Evolutionary conservation across 768 basidiomycete genomes (phyloP).

Genomic region (Pleurotus tuoliensis): DNA sequence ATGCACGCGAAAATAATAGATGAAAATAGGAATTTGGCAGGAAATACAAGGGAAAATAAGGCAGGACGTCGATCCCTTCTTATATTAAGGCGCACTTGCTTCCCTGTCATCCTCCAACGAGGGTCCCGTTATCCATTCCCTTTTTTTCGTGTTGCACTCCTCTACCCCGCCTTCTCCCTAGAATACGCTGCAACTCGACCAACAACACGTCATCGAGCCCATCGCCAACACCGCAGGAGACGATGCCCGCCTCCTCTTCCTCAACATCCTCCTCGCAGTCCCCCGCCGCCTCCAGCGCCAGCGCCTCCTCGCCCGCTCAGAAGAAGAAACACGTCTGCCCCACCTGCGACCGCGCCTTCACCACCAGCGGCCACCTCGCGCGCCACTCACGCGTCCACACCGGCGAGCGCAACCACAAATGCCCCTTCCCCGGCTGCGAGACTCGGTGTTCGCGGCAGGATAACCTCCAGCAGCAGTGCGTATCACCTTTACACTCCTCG

Average conservation of each 20-base stretch:
- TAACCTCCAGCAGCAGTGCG: conserved; percentile 68
- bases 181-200: background rate
- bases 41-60: no score
- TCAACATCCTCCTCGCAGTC: conserved; percentile 23
- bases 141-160: no score
- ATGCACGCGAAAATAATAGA: background rate
- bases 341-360: conserved; percentile 76
- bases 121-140: no score
- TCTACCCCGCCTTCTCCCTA: background rate
- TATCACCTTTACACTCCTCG: conserved; percentile 10
- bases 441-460: conserved; percentile 89
- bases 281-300: conserved; percentile 22
- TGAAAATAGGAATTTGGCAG: background rate
- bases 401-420: conserved; percentile 88
- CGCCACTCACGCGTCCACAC: conserved; percentile 89
- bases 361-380: conserved; percentile 85
- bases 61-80: no score
- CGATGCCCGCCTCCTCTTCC: conserved; percentile 17
- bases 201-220: background rate
- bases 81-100: no score
- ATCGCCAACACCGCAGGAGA: background rate
- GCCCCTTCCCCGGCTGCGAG: conserved; percentile 94
- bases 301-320: conserved; percentile 23
- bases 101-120: no score
- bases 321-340: conserved; percentile 63